These are phyloP conservation scores for Tolypocladium amazonense DNA, from an alignment of 2,329 filamentous ascomycete species.

Conservation along the genomic window DNA sequence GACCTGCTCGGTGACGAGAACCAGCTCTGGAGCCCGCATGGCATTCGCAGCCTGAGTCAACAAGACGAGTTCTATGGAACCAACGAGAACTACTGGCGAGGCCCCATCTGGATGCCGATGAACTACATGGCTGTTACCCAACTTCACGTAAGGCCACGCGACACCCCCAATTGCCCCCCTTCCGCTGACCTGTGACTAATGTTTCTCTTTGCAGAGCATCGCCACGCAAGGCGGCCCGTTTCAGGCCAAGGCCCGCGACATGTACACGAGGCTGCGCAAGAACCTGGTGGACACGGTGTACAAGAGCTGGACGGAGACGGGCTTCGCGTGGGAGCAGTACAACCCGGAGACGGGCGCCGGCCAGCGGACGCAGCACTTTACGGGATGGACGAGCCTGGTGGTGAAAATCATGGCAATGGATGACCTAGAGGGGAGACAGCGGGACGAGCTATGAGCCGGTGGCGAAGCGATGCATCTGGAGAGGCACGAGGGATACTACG, in stretches of 20 bases:
- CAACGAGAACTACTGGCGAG: conserved; percentile 93
- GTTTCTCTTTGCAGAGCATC: conserved; percentile 34
- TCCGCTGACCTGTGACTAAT: not conserved
- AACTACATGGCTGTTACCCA: conserved; percentile 81
- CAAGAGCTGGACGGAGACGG: conserved; percentile 77
- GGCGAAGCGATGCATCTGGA: not conserved
- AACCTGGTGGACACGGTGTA: conserved; percentile 88
- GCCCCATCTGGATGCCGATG: conserved; percentile 91
- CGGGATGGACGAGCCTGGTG: conserved; percentile 96
- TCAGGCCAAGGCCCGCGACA: conserved; percentile 52
- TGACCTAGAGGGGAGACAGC: conserved; percentile 38
- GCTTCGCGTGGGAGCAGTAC: conserved; percentile 98
- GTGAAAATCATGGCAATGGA: conserved; percentile 97
- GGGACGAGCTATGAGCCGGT: conserved; percentile 35
- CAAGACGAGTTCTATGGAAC: conserved; percentile 77
- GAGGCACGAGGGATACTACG: not conserved
- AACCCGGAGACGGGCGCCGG: conserved; percentile 85
- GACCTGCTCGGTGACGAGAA: conserved; percentile 71
- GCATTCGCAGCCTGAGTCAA: conserved; percentile 83
- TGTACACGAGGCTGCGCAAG: conserved; percentile 68
- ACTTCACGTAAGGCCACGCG: conserved; percentile 54
- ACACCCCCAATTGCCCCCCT: not conserved
- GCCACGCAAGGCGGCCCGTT: conserved; percentile 58
- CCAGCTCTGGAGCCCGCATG: conserved; percentile 81
- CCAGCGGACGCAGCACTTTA: conserved; percentile 96